A percentile compares a stretch with the other conserved stretches of the same genome.
Evolutionary conservation across 2,329 filamentous ascomycete genomes (phyloP).

Genomic region (Verticillium tricorpus): DNA sequence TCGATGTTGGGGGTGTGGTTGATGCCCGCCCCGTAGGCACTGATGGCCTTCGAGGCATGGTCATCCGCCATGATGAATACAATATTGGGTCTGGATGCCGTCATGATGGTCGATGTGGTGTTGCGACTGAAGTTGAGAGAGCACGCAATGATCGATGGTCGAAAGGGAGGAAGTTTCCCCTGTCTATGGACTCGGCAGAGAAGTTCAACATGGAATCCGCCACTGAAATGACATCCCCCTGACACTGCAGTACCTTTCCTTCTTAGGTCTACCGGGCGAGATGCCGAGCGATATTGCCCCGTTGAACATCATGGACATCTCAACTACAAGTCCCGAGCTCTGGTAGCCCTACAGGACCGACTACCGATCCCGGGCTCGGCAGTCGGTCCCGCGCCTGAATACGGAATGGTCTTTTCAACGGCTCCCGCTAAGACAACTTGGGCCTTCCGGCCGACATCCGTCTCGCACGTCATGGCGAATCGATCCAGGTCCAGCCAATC

Average conservation of each 20-base stretch:
- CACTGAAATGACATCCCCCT: background rate
- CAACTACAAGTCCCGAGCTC: background rate
- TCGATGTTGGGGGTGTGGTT: constrained; percentile 48
- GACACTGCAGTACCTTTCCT: background rate
- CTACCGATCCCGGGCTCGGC: constrained; percentile 1
- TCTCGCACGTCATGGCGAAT: background rate
- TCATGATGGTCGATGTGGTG: background rate
- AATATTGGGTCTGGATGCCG: constrained; percentile 19
- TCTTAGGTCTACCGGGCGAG: background rate
- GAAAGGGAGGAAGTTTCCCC: background rate
- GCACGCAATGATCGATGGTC: background rate
- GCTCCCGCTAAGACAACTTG: background rate
- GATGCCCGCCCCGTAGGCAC: constrained; percentile 44
- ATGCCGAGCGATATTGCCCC: background rate
- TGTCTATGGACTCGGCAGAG: background rate
- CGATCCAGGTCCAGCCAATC: background rate
- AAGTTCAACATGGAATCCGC: background rate
- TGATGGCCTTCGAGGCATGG: constrained; percentile 46
- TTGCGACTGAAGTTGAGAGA: background rate
- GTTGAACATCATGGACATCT: background rate
- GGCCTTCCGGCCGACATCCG: constrained; percentile 8
- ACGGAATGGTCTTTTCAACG: background rate
- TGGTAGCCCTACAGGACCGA: background rate
- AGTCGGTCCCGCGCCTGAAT: constrained; percentile 8
- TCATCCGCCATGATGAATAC: constrained; percentile 53